Evolutionary conservation across 73 alveolate species (phyloP).

Genomic region (Tetrahymena elliotti): DNA sequence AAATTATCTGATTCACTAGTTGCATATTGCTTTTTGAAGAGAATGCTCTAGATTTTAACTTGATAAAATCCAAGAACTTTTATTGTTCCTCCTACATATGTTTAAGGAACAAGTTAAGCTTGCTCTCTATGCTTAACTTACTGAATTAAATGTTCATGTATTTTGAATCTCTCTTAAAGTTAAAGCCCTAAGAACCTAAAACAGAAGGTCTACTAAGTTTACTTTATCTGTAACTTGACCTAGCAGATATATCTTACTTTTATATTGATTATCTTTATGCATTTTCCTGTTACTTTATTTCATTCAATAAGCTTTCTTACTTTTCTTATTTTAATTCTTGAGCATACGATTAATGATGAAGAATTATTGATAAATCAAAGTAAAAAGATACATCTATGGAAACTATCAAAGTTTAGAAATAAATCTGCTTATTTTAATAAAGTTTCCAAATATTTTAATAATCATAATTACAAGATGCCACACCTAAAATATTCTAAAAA

Average conservation of each 20-base stretch:
- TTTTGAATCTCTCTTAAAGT: not conserved
- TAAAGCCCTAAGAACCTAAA: not conserved
- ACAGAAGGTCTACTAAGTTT: not conserved
- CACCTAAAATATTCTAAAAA: not conserved
- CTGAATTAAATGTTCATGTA: not conserved
- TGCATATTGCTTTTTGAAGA: not conserved
- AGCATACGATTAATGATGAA: not conserved
- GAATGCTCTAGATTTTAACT: not conserved
- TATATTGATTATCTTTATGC: not conserved
- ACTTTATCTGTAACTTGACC: not conserved
- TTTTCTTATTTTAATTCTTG: not conserved
- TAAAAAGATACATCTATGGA: not conserved
- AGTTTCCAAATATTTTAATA: not conserved
- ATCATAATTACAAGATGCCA: not conserved
- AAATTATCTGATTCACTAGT: not conserved
- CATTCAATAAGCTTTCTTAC: not conserved
- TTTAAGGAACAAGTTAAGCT: not conserved
- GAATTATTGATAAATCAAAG: not conserved
- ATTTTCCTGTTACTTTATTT: not conserved
- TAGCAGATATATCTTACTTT: not conserved
- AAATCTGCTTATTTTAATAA: not conserved
- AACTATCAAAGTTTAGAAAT: not conserved
- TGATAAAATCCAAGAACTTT: not conserved
- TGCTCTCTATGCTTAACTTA: not conserved
- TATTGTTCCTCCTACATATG: not conserved